Conservation (phyloP, 495 filamentous ascomycete species). For the Xylaria palmicola region DNA sequence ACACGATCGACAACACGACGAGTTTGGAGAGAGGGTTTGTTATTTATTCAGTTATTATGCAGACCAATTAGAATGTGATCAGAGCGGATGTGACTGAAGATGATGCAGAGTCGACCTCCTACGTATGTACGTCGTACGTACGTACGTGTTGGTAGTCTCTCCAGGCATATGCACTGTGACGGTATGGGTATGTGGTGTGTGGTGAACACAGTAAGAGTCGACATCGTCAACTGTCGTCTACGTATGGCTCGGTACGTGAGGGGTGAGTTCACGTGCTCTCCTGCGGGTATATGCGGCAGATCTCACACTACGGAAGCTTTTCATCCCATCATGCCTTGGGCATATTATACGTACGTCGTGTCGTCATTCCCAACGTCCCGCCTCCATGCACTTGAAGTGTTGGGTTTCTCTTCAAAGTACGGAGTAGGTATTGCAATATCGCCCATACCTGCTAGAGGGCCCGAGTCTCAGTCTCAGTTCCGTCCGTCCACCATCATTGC, state of each 20-base stretch:
- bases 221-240: background rate
- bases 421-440: no score
- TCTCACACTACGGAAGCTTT: constrained; percentile 10
- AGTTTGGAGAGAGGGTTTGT: no score
- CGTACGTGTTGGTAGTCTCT: no score
- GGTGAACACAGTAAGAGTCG: constrained; percentile 6
- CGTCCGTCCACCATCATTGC: constrained; percentile 1
- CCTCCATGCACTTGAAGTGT: no score
- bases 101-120: constrained; percentile 2
- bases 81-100: constrained; percentile 2
- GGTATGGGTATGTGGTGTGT: background rate
- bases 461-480: constrained; percentile 1
- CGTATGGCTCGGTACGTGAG: background rate
- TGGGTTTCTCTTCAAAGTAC: no score
- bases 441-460: no score
- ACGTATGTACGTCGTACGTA: no score
- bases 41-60: no score
- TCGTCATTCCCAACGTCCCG: no score
- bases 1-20: background rate
- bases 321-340: constrained; percentile 8
- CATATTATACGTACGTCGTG: no score
- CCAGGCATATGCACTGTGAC: constrained; percentile 5
- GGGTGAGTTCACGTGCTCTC: constrained; percentile 5
- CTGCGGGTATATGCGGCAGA: constrained; percentile 6
- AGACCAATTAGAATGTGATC: no score